Evolutionary conservation across 1,284 basidiomycete species (phyloP).

Genomic region (Ganoderma sp.): DNA sequence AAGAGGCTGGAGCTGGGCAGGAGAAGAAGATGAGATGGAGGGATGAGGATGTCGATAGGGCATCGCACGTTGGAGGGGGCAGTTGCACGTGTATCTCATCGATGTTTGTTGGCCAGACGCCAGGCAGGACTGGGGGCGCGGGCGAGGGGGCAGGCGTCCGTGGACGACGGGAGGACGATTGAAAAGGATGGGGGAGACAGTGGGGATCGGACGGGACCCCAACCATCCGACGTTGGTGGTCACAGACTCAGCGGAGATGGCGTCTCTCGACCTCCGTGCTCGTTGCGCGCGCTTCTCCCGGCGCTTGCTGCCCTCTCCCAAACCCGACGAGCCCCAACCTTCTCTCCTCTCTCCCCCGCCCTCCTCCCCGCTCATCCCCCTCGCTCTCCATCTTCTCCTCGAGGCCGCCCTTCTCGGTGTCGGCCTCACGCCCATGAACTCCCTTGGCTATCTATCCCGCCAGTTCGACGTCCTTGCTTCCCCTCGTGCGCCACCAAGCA

Average conservation of each 20-base stretch:
- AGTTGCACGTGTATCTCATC: constrained; percentile 28
- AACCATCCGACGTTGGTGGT: not conserved
- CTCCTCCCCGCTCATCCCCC: constrained; percentile 26
- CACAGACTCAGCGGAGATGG: not conserved
- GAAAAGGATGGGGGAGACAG: constrained; percentile 16
- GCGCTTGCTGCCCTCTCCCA: constrained; percentile 1
- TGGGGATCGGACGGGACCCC: not conserved
- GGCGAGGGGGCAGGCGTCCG: not conserved
- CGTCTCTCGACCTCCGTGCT: constrained; percentile 25
- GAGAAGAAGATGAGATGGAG: constrained; percentile 2
- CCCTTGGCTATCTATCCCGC: constrained; percentile 43
- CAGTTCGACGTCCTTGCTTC: constrained; percentile 45
- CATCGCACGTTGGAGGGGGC: constrained; percentile 31
- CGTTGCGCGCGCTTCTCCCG: constrained; percentile 21
- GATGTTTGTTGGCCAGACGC: constrained; percentile 8
- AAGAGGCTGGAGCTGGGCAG: not conserved
- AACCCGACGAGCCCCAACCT: constrained; percentile 14
- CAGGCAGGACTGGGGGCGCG: too few relatives aligned
- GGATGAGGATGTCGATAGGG: constrained; percentile 16
- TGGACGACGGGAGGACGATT: not conserved
- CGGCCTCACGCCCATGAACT: constrained; percentile 42
- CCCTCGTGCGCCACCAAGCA: constrained; percentile 52
- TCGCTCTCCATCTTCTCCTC: constrained; percentile 28
- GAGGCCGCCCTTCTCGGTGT: constrained; percentile 33
- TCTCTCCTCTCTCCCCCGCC: constrained; percentile 24